These are phyloP conservation scores for Trichoderma gracile DNA, from an alignment of 2,329 filamentous ascomycete genomes.

Conservation along the genomic window DNA sequence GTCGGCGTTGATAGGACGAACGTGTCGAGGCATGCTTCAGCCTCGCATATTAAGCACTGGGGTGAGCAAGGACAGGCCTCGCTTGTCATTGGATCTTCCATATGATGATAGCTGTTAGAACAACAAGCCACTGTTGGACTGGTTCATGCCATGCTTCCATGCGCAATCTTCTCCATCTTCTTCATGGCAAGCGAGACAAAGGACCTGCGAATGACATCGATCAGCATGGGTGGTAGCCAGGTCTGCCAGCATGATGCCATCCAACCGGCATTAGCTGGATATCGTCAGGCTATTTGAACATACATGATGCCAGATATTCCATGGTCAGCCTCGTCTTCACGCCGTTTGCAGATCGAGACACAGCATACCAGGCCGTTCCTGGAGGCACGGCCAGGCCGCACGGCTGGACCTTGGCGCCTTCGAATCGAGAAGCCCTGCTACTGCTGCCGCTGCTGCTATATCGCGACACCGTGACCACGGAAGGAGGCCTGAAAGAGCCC, in stretches of 20 bases:
- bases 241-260: not conserved
- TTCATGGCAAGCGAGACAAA: not conserved
- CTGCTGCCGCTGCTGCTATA: not conserved
- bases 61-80: not conserved
- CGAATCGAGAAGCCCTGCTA: not conserved
- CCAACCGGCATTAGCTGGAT: not conserved
- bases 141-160: not conserved
- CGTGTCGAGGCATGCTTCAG: constrained; percentile 1
- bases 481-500: constrained; percentile 1
- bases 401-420: not conserved
- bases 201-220: not conserved
- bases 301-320: not conserved
- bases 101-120: not conserved
- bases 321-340: constrained; percentile 11
- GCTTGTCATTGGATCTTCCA: not conserved
- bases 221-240: not conserved
- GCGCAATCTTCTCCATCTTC: not conserved
- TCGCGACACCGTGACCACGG: constrained; percentile 1
- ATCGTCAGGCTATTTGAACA: not conserved
- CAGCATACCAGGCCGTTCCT: not conserved
- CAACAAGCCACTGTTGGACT: not conserved
- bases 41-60: not conserved
- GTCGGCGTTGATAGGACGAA: not conserved
- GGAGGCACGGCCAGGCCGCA: constrained; percentile 15
- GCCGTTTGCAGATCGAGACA: not conserved